Evolutionary conservation across 2,329 filamentous ascomycete genomes (phyloP).

Genomic region (Periconia digitata): DNA sequence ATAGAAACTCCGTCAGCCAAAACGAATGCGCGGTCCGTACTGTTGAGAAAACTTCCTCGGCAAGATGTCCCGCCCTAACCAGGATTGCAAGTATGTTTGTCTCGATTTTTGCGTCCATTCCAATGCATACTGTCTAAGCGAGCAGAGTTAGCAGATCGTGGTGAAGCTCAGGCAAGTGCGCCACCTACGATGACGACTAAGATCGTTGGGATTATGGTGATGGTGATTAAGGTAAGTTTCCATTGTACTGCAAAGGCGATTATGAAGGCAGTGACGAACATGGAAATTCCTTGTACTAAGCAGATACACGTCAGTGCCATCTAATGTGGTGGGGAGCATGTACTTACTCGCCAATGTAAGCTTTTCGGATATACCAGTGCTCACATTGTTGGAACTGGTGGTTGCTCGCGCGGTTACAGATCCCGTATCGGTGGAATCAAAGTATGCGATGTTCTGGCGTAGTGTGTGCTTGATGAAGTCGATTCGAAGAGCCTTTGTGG

Average conservation of each 20-base stretch:
- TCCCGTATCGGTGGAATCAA: constrained; percentile 84
- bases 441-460: constrained; percentile 45
- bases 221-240: constrained; percentile 82
- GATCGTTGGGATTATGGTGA: constrained; percentile 52
- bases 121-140: constrained; percentile 32
- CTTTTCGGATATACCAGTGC: constrained; percentile 71
- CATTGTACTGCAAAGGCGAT: constrained; percentile 91
- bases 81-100: constrained; percentile 43
- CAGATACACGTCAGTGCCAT: not conserved
- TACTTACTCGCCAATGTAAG: constrained; percentile 42
- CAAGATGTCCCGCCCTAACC: constrained; percentile 49
- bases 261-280: constrained; percentile 80
- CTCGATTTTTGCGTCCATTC: constrained; percentile 41
- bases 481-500: constrained; percentile 55
- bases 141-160: not conserved
- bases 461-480: constrained; percentile 67
- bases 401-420: constrained; percentile 95
- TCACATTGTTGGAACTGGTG: constrained; percentile 88
- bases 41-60: constrained; percentile 54
- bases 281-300: constrained; percentile 40
- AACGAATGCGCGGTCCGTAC: constrained; percentile 53
- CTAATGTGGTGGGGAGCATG: not conserved
- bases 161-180: not conserved
- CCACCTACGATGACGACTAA: constrained; percentile 20
- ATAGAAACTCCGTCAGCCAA: constrained; percentile 48